Conservation (phyloP, 2,329 filamentous ascomycete genomes). For the Fusarium sp. region DNA sequence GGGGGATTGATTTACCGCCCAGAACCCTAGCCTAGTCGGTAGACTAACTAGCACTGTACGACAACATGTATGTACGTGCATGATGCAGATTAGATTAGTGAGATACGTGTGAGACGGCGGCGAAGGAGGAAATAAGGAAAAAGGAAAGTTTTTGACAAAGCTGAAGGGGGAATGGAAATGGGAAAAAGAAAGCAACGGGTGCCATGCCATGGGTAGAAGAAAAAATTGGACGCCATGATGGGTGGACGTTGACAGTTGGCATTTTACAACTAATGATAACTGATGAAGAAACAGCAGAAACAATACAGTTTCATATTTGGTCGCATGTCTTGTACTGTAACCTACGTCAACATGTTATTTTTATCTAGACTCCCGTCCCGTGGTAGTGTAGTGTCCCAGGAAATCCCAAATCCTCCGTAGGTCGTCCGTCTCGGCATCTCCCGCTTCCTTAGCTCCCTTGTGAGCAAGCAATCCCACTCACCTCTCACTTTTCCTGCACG, state of each 20-base stretch:
- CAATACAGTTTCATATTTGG: not conserved
- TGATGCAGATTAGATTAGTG: constrained; percentile 15
- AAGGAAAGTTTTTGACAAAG: constrained; percentile 17
- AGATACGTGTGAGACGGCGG: constrained; percentile 25
- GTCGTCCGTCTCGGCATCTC: constrained; percentile 24
- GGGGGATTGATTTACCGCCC: constrained; percentile 2
- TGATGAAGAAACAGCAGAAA: not conserved
- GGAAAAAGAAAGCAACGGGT: constrained; percentile 26
- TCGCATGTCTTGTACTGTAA: not conserved
- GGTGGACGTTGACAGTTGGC: not conserved
- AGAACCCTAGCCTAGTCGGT: constrained; percentile 5
- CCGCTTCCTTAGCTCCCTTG: constrained; percentile 23
- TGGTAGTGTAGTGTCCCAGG: constrained; percentile 14
- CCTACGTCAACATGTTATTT: not conserved
- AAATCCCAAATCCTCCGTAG: not conserved
- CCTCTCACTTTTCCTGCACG: constrained; percentile 29
- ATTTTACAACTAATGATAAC: not conserved
- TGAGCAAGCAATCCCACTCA: constrained; percentile 9
- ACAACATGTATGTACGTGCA: constrained; percentile 27
- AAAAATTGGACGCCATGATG: constrained; percentile 1
- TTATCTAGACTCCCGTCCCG: constrained; percentile 16
- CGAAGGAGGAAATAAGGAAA: constrained; percentile 25
- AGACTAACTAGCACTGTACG: constrained; percentile 23
- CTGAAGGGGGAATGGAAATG: not conserved
- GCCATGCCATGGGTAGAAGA: not conserved